Evolutionary conservation across 495 filamentous ascomycete genomes (phyloP).

Genomic region (Friedmanniomyces simplex): DNA sequence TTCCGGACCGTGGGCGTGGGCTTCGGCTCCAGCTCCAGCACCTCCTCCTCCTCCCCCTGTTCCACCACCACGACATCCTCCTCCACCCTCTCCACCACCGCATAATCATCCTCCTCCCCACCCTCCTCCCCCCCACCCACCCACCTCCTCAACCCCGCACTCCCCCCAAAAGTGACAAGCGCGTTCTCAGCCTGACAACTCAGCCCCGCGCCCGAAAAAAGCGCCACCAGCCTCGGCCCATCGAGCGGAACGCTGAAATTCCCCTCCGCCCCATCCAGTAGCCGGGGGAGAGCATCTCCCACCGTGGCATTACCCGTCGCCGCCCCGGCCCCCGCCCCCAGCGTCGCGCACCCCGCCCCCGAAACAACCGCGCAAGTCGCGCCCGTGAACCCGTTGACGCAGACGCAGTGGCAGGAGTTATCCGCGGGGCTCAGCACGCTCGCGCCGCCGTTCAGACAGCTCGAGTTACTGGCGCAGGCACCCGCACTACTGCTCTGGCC

Average conservation of each 20-base stretch:
- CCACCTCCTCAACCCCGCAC: constrained; percentile 21
- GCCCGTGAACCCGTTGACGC: constrained; percentile 76
- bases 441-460: constrained; percentile 73
- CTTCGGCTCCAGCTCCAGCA: neutral
- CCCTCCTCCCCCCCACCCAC: too few species aligned
- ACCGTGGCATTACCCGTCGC: constrained; percentile 61
- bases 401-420: constrained; percentile 76
- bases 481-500: constrained; percentile 24
- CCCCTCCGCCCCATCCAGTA: constrained; percentile 51
- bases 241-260: constrained; percentile 72
- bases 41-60: neutral
- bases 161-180: constrained; percentile 67
- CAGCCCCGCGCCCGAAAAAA: constrained; percentile 63
- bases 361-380: constrained; percentile 51
- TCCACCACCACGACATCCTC: too few species aligned
- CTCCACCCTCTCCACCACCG: too few species aligned
- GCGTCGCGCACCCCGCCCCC: constrained; percentile 57
- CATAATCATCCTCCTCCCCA: too few species aligned
- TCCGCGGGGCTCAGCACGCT: constrained; percentile 50
- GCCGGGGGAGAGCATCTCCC: constrained; percentile 62
- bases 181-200: constrained; percentile 76
- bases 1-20: neutral
- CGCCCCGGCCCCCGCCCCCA: constrained; percentile 41
- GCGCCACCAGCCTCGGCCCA: constrained; percentile 52
- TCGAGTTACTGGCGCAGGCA: constrained; percentile 21